These are phyloP conservation scores for Dendrobium officinale DNA, from an alignment of 106 monocot genomes.

Conservation along the genomic window DNA sequence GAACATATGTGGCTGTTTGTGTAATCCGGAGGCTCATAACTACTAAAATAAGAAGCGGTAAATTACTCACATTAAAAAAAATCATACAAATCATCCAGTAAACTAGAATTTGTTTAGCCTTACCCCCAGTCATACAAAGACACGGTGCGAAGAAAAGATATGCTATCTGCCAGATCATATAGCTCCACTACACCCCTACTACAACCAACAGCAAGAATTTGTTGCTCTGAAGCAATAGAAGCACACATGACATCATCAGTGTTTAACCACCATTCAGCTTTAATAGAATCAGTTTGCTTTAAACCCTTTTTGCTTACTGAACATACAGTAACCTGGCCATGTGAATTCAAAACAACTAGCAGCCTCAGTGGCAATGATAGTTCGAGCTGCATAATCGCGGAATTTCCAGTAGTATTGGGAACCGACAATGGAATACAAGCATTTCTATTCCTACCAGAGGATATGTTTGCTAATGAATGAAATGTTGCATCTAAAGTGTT, in stretches of 20 bases:
- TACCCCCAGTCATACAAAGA: slow-evolving; percentile 99
- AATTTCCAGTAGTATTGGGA: slow-evolving; percentile 23
- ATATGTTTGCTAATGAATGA: slow-evolving; percentile 11
- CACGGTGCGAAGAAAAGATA: slow-evolving; percentile 61
- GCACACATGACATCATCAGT: slow-evolving; percentile 70
- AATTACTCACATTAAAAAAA: neutral
- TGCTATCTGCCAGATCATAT: slow-evolving; percentile 67
- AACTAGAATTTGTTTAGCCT: slow-evolving; percentile 11
- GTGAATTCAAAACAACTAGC: slow-evolving; percentile 70
- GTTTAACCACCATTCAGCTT: slow-evolving; percentile 66
- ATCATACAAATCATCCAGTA: neutral
- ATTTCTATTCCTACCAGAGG: slow-evolving; percentile 16
- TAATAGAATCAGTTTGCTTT: slow-evolving; percentile 50
- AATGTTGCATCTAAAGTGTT: slow-evolving; percentile 8
- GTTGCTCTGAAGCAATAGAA: slow-evolving; percentile 84
- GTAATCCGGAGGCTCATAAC: neutral
- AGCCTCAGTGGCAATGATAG: slow-evolving; percentile 58
- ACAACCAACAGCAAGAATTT: slow-evolving; percentile 90
- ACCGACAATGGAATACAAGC: slow-evolving; percentile 6
- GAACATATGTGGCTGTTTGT: neutral
- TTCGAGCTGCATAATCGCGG: slow-evolving; percentile 71
- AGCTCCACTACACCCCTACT: slow-evolving; percentile 84
- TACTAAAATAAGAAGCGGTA: neutral
- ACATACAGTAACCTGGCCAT: slow-evolving; percentile 69
- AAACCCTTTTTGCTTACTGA: slow-evolving; percentile 82